Conservation (phyloP, 108 stramenopile genomes). For the Nannochloropsis gaditana region DNA sequence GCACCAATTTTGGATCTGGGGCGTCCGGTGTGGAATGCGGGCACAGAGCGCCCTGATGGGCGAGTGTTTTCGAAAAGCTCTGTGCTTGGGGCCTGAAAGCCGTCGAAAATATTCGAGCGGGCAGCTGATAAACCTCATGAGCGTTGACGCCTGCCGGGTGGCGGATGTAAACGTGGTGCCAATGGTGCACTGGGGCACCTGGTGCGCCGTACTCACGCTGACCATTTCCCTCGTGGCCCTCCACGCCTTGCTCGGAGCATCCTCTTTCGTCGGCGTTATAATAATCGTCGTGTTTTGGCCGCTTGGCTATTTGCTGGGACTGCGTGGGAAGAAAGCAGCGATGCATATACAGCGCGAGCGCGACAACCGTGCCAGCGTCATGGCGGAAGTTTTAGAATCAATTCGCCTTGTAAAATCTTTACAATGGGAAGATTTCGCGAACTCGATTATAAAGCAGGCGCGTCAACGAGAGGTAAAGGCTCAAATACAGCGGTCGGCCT, state of each 20-base stretch:
- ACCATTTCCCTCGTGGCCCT: slow-evolving; percentile 19
- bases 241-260: background rate
- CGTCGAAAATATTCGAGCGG: background rate
- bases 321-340: slow-evolving; percentile 13
- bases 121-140: background rate
- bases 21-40: slow-evolving; percentile 4
- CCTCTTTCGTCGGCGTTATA: background rate
- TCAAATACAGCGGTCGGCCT: background rate
- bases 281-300: background rate
- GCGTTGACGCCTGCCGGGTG: slow-evolving; percentile 12
- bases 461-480: background rate
- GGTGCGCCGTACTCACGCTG: background rate
- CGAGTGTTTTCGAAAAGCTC: slow-evolving; percentile 10
- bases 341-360: background rate
- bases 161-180: background rate
- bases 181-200: slow-evolving; percentile 12
- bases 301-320: slow-evolving; percentile 9
- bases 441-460: background rate
- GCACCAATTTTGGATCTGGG: slow-evolving; percentile 7
- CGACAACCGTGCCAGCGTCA: background rate
- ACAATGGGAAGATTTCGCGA: slow-evolving; percentile 1
- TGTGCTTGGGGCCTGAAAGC: slow-evolving; percentile 16
- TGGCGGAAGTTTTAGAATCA: background rate
- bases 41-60: slow-evolving; percentile 12
- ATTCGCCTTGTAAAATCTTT: slow-evolving; percentile 12